These are phyloP conservation scores for Quercus robur DNA, from an alignment of 306 rosid genomes.

Conservation along the genomic window DNA sequence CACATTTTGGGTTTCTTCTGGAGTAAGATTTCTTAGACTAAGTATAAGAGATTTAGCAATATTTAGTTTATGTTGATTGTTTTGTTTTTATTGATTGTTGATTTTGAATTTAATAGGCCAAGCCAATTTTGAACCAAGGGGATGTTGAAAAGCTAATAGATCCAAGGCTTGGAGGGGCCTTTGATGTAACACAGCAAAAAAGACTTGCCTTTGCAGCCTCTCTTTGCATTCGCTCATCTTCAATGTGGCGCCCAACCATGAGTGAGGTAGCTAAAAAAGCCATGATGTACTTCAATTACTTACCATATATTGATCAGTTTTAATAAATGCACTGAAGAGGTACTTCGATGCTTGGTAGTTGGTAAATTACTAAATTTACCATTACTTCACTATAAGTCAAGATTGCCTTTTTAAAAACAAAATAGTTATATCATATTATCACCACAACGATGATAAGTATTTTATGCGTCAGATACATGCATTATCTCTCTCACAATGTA, in stretches of 20 bases:
- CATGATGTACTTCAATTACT: neutral
- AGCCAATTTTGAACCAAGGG: constrained; percentile 76
- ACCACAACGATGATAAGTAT: no score
- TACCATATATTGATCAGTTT: no score
- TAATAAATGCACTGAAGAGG: no score
- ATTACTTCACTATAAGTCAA: no score
- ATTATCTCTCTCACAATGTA: no score
- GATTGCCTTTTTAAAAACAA: no score
- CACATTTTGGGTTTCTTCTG: constrained; percentile 18
- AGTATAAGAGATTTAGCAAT: neutral
- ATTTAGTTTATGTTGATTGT: constrained; percentile 1
- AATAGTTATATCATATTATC: no score
- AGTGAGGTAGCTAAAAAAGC: constrained; percentile 51
- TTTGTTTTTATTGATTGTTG: neutral
- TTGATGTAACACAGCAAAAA: constrained; percentile 51
- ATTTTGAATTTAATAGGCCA: constrained; percentile 53
- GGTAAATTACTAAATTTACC: no score
- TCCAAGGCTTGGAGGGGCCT: constrained; percentile 76
- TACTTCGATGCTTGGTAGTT: no score
- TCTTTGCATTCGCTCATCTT: constrained; percentile 70
- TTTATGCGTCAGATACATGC: no score
- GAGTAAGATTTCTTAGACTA: neutral
- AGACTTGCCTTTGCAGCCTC: constrained; percentile 80
- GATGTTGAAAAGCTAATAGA: constrained; percentile 70
- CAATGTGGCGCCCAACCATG: constrained; percentile 86